Evolutionary conservation across 1,139 yeast genomes (phyloP), one percentile per base, ranked within the genome.

Genomic region (Kodamaea sp.): DNA sequence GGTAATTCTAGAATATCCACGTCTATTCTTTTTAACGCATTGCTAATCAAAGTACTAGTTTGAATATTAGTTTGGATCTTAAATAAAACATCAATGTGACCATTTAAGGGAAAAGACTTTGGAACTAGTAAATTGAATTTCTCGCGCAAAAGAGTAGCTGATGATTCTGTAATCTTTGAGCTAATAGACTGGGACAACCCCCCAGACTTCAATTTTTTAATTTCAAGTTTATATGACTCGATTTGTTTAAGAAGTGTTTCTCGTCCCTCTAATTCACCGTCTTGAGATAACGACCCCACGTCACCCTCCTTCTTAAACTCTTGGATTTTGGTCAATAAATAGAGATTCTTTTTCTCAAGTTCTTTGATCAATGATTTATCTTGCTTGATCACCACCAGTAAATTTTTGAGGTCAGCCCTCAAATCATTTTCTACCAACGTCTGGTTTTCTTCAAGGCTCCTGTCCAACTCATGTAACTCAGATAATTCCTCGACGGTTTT

Each of bases 371-470:
- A 43, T 12, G 28, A 38, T 32, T 55, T 57, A 33, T 63, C 66
- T 4, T 52, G 49, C 4, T 48, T 50, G 24, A 65, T 42, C 7
- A 56, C 48, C 2, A 45, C 38, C 33, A 63, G 60, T 9, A 75
- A 52, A 1, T 48, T 44, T 5, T 56, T 55, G n/a, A 82, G 59
- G 19, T 78, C 78, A 4, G 53, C 47, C 18, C 63, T 57, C 15
- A 82, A 61, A 31, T 80, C 83, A n/a, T 51, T 48, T 44, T 82
- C 88, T 1, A 79, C 66, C n/a, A 67, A 71, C 1, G 56, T 40
- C 41, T 79, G 85, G 31, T 66, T 66, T 10, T 68, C 73, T 40
- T 84, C 92, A n/a, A 86, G 61, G 42, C 81, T 82, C 35, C 67
- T 74, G 39, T 80, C 83, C 12, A 85, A 57, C 28, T 72, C 78